phyloP scores from a whole-genome alignment of 345 rosid genomes.

The Rhizophora apiculata region DNA sequence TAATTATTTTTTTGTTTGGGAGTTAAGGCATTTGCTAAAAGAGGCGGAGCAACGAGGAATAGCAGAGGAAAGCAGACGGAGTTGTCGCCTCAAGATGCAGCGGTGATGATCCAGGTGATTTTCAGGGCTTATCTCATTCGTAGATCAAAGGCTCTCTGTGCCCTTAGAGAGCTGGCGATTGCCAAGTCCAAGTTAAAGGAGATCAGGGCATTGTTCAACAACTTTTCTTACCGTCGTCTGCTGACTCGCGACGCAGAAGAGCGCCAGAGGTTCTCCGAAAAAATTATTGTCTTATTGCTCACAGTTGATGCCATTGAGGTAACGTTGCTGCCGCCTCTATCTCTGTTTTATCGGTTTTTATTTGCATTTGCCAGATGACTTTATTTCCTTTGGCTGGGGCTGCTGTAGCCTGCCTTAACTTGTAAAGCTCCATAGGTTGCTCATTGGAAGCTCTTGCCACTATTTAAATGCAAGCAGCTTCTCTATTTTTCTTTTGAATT shows the following conservation, averaged over 20 bases:
- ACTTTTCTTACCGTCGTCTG: slow-evolving; percentile 72
- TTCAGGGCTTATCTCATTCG: slow-evolving; percentile 80
- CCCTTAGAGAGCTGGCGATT: slow-evolving; percentile 85
- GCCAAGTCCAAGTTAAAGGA: slow-evolving; percentile 92
- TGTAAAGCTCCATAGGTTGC: too few relatives aligned
- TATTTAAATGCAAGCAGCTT: too few relatives aligned
- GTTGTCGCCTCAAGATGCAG: slow-evolving; percentile 73
- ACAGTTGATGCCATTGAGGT: slow-evolving; percentile 97
- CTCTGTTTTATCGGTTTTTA: too few relatives aligned
- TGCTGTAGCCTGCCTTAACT: too few relatives aligned
- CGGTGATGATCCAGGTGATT: slow-evolving; percentile 64
- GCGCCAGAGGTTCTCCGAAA: slow-evolving; percentile 76
- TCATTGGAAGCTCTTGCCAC: too few relatives aligned
- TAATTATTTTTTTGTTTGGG: background rate
- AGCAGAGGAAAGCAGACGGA: slow-evolving; percentile 75
- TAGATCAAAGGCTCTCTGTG: slow-evolving; percentile 74
- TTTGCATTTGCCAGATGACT: too few relatives aligned
- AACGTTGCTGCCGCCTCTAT: slow-evolving; percentile 10
- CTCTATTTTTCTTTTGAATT: too few relatives aligned
- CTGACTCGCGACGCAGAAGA: slow-evolving; percentile 74
- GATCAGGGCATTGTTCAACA: slow-evolving; percentile 67
- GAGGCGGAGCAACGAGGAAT: slow-evolving; percentile 48
- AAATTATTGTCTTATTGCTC: slow-evolving; percentile 82
- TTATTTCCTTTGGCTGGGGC: too few relatives aligned
- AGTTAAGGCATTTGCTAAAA: slow-evolving; percentile 66